phyloP scores from a whole-genome alignment of 257 asterid species.

The Gentiana dahurica region DNA sequence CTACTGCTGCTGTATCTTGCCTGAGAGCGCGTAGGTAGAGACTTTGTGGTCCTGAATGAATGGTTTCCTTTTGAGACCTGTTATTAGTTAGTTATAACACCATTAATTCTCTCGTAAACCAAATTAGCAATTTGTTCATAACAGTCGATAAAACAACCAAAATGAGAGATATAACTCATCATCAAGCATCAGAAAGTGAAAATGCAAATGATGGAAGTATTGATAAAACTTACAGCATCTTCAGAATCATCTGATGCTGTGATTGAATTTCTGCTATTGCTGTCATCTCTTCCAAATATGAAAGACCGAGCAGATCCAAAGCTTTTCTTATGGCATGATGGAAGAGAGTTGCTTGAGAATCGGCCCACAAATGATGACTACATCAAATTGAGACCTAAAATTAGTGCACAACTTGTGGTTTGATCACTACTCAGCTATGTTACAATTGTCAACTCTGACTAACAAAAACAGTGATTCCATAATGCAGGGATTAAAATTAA shows the following conservation, averaged over 20 bases:
- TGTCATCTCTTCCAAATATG: slow-evolving; percentile 87
- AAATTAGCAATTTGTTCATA: too few relatives aligned
- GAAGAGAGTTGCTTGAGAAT: slow-evolving; percentile 36
- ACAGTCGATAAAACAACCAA: too few relatives aligned
- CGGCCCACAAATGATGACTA: slow-evolving; percentile 92
- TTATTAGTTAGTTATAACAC: background rate
- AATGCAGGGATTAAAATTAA: too few relatives aligned
- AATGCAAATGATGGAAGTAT: background rate
- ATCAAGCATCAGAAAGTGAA: slow-evolving; percentile 1
- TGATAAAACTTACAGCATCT: slow-evolving; percentile 39
- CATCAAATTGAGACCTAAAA: slow-evolving; percentile 10
- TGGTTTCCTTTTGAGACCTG: slow-evolving; percentile 21
- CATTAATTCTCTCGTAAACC: too few relatives aligned
- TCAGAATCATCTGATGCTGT: slow-evolving; percentile 53
- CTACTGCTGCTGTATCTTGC: slow-evolving; percentile 5
- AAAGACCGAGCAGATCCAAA: slow-evolving; percentile 56
- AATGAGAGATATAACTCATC: background rate
- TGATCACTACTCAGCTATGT: background rate
- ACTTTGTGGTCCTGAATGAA: slow-evolving; percentile 8
- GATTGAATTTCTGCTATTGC: slow-evolving; percentile 71
- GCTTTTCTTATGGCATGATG: slow-evolving; percentile 62
- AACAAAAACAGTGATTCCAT: background rate
- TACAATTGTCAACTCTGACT: background rate
- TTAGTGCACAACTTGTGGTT: background rate
- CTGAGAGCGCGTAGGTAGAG: slow-evolving; percentile 16